A percentile compares a stretch with the other conserved stretches of the same genome.
Conservation (phyloP, 192 early-diverging fungal genomes). For the Backusella morwellensis region DNA sequence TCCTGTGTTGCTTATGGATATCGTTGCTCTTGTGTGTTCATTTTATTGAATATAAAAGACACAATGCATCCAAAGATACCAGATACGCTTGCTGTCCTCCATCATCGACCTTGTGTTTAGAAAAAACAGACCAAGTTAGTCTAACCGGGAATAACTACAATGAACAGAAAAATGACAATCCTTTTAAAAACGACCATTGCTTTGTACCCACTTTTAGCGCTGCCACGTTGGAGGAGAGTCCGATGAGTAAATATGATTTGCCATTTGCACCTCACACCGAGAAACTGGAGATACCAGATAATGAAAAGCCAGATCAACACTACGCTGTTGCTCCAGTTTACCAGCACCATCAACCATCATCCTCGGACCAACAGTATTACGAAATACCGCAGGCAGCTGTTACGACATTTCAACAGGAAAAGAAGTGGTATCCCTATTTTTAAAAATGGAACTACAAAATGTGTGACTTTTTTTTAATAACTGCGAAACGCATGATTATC, state of each 20-base stretch:
- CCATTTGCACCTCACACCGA: background rate
- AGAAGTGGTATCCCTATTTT: background rate
- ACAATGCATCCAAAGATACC: background rate
- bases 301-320: background rate
- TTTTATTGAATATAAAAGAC: background rate
- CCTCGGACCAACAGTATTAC: background rate
- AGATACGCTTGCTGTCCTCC: background rate
- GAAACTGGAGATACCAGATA: background rate
- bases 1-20: background rate
- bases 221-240: background rate
- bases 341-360: background rate
- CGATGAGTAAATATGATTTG: background rate
- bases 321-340: background rate
- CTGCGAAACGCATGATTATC: background rate
- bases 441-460: background rate
- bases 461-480: background rate
- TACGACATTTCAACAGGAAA: background rate
- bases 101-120: background rate
- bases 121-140: background rate
- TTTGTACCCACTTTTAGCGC: background rate
- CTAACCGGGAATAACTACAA: background rate
- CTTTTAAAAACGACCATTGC: background rate
- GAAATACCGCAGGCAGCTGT: background rate
- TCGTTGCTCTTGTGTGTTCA: background rate
- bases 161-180: background rate